phyloP scores from a whole-genome alignment of 2,329 filamentous ascomycete species.

The Zasmidium cellare region DNA sequence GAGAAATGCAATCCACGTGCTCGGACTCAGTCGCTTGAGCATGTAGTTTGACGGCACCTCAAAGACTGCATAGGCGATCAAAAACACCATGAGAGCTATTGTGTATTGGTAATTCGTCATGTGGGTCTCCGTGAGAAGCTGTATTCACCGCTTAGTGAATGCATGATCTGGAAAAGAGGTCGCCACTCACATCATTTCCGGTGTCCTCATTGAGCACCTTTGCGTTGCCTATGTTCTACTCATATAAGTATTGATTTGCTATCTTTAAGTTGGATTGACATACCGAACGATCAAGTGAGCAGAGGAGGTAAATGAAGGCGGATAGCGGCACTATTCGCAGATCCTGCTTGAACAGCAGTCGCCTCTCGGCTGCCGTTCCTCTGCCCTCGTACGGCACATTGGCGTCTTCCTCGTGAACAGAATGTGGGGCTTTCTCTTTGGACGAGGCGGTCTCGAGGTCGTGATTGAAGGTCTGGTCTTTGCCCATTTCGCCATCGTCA shows the following conservation, averaged over 20 bases:
- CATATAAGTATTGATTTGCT: too few relatives aligned
- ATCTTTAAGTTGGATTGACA: too few relatives aligned
- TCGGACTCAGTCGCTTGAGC: slow-evolving; percentile 46
- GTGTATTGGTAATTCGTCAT: slow-evolving; percentile 65
- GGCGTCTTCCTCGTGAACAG: neutral
- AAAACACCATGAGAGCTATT: slow-evolving; percentile 52
- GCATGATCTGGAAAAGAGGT: neutral
- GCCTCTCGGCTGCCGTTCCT: slow-evolving; percentile 13
- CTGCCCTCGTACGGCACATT: slow-evolving; percentile 1
- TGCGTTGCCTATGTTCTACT: slow-evolving; percentile 56
- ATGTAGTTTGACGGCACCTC: slow-evolving; percentile 46
- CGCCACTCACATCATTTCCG: slow-evolving; percentile 49
- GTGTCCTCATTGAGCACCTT: slow-evolving; percentile 62
- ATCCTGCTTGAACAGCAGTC: slow-evolving; percentile 50
- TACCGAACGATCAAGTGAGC: slow-evolving; percentile 63
- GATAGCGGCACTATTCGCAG: slow-evolving; percentile 63
- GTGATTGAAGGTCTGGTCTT: neutral
- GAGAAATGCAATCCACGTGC: slow-evolving; percentile 34
- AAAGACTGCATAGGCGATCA: slow-evolving; percentile 51
- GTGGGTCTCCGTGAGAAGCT: slow-evolving; percentile 59
- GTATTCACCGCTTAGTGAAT: neutral
- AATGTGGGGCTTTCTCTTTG: neutral
- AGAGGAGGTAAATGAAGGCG: slow-evolving; percentile 66
- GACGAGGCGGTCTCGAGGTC: neutral
- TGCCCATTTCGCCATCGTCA: neutral